These are phyloP conservation scores for Ceratocystis huliohia DNA, from an alignment of 2,329 filamentous ascomycete species.

Conservation along the genomic window DNA sequence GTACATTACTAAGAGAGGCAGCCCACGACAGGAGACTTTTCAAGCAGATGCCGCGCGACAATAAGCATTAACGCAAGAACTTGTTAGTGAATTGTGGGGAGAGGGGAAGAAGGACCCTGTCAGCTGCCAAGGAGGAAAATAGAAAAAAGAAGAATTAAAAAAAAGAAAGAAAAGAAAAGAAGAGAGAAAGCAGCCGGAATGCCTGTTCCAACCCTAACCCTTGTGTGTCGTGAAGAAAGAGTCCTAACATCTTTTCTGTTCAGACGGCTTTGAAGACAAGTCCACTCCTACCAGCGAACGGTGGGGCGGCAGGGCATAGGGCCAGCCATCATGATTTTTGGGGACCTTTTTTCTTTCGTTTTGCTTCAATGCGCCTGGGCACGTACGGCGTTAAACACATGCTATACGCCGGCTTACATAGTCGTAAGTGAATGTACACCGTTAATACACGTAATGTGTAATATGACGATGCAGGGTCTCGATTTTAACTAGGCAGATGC, in stretches of 20 bases:
- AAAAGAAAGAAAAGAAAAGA: neutral
- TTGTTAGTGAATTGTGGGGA: neutral
- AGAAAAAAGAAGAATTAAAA: neutral
- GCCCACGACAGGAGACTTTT: neutral
- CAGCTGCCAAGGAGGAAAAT: neutral
- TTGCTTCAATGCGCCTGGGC: neutral
- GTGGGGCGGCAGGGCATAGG: neutral
- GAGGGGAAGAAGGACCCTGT: neutral
- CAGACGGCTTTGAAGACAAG: neutral
- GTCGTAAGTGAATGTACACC: neutral
- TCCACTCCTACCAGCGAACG: neutral
- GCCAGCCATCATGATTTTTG: neutral
- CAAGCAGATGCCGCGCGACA: neutral
- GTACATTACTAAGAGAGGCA: neutral
- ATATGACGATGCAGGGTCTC: neutral
- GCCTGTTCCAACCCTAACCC: neutral
- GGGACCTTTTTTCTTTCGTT: neutral
- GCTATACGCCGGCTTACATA: neutral
- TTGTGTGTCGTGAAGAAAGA: neutral
- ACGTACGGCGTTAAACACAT: neutral
- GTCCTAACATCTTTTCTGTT: neutral
- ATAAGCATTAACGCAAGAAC: neutral
- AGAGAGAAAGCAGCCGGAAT: too few species aligned
- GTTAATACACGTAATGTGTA: neutral
- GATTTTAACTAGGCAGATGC: neutral